These are phyloP conservation scores for Rhizopus sp. DNA, from an alignment of 371 early-diverging fungal genomes.

Conservation along the genomic window DNA sequence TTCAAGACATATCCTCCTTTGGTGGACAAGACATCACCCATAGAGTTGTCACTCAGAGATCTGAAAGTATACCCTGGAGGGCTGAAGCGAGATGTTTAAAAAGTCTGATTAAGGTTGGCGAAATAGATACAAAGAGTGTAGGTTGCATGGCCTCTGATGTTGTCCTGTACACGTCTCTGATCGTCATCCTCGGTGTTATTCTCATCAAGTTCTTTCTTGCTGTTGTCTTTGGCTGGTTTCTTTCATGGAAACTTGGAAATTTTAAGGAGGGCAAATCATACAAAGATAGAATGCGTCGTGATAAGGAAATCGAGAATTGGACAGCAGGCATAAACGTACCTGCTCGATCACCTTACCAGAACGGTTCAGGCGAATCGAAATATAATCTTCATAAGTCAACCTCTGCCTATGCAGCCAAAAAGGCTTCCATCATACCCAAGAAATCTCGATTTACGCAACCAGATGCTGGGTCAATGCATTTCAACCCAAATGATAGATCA, in stretches of 20 bases:
- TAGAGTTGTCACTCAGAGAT: conserved; percentile 28
- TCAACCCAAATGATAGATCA: conserved; percentile 19
- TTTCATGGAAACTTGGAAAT: conserved; percentile 49
- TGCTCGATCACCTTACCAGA: conserved; percentile 38
- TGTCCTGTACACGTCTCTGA: conserved; percentile 54
- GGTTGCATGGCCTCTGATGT: conserved; percentile 74
- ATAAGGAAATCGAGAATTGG: conserved; percentile 62
- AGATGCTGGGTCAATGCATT: conserved; percentile 31
- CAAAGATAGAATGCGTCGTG: conserved; percentile 51
- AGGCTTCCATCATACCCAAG: conserved; percentile 22
- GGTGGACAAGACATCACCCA: conserved; percentile 49
- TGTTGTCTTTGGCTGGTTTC: conserved; percentile 65
- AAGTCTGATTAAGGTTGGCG: conserved; percentile 73
- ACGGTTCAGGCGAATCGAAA: background rate
- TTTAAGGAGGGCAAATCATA: conserved; percentile 33
- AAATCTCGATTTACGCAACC: conserved; percentile 36
- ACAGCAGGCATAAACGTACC: conserved; percentile 50
- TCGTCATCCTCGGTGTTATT: conserved; percentile 62
- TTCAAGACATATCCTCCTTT: conserved; percentile 19
- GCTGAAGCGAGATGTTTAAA: conserved; percentile 60
- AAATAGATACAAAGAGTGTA: conserved; percentile 70
- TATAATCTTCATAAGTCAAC: background rate
- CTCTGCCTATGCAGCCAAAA: background rate
- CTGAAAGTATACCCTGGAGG: conserved; percentile 23
- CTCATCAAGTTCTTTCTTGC: conserved; percentile 70